Evolutionary conservation across 106 monocot species (phyloP).

Genomic region (Dendrobium huoshanense): DNA sequence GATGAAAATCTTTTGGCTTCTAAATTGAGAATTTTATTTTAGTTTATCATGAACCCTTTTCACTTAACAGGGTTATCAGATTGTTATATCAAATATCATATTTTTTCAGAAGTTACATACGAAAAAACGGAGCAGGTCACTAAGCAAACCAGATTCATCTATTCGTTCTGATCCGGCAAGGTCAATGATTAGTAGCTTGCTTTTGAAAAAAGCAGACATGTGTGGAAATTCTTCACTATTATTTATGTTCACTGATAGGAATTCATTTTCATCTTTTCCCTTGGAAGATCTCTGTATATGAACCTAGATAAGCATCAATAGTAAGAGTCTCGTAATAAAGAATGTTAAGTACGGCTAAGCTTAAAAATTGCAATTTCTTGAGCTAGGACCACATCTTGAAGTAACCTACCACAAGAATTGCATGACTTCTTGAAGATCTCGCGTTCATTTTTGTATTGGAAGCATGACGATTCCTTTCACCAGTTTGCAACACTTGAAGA

Average conservation of each 20-base stretch:
- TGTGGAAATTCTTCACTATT: constrained; percentile 16
- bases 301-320: constrained; percentile 26
- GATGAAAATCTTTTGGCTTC: not conserved
- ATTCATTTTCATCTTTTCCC: constrained; percentile 27
- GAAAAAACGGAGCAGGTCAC: not conserved
- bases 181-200: constrained; percentile 66
- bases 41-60: not conserved
- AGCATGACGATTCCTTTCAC: constrained; percentile 4
- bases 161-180: constrained; percentile 76
- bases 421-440: constrained; percentile 10
- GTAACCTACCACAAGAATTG: constrained; percentile 7
- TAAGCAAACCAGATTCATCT: constrained; percentile 49
- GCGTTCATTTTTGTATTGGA: constrained; percentile 12
- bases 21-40: not conserved
- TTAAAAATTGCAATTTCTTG: not conserved
- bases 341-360: not conserved
- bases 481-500: constrained; percentile 10
- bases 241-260: constrained; percentile 5
- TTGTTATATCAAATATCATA: not conserved
- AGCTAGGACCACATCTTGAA: not conserved
- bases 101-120: not conserved
- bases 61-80: not conserved
- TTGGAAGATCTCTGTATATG: constrained; percentile 37
- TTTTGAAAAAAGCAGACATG: constrained; percentile 25
- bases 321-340: constrained; percentile 1